Conservation (phyloP, 306 rosid genomes). For the Quillaja saponaria region DNA sequence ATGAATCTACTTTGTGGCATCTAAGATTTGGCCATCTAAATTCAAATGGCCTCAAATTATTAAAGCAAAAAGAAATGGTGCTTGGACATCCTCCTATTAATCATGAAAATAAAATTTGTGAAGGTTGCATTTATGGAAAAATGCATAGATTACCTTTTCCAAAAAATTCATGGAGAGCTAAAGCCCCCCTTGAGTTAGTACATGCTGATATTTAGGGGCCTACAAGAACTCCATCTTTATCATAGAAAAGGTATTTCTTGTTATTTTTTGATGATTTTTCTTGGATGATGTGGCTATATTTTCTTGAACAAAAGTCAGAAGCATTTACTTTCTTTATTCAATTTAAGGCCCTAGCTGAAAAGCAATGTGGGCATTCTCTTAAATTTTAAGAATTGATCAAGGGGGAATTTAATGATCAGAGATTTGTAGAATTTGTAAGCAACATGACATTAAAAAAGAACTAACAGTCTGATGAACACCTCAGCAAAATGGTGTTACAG, state of each 20-base stretch:
- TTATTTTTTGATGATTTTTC: not conserved
- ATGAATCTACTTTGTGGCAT: not conserved
- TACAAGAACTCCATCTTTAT: not conserved
- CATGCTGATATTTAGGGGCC: not conserved
- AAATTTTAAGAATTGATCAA: not conserved
- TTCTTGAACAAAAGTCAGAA: not conserved
- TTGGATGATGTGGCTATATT: not conserved
- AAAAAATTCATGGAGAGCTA: not conserved
- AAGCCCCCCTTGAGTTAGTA: not conserved
- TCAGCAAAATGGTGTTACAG: not conserved
- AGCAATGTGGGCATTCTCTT: not conserved
- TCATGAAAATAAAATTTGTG: not conserved
- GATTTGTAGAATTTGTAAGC: not conserved
- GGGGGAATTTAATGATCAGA: not conserved
- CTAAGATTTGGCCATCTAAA: not conserved
- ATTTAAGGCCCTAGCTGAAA: not conserved
- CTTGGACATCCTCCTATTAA: not conserved
- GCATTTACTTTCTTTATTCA: not conserved
- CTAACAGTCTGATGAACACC: not conserved
- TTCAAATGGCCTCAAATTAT: not conserved
- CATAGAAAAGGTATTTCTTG: not conserved
- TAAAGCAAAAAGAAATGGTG: not conserved
- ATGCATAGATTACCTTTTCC: not conserved
- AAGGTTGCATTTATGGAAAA: not conserved
- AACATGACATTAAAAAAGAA: not conserved